These are phyloP conservation scores for Neonothopanus nambi DNA, from an alignment of 1,284 basidiomycete genomes.

Conservation along the genomic window DNA sequence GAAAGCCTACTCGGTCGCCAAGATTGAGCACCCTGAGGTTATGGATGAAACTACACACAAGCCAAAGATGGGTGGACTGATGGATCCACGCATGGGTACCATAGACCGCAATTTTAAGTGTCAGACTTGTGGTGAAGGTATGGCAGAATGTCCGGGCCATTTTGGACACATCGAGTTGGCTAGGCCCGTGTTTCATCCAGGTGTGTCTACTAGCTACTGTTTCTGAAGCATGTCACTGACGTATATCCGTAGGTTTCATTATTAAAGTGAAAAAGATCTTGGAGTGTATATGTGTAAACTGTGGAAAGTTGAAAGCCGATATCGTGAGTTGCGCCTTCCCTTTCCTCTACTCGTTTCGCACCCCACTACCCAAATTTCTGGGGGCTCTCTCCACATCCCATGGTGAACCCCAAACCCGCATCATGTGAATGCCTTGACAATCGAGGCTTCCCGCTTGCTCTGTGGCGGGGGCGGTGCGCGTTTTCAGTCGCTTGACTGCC, in stretches of 20 bases:
- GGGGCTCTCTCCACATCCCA: conserved; percentile 85
- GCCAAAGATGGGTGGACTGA: conserved; percentile 90
- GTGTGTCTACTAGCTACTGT: conserved; percentile 44
- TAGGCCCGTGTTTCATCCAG: conserved; percentile 95
- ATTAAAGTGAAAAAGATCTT: conserved; percentile 99
- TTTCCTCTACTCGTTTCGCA: conserved; percentile 85
- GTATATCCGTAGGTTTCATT: conserved; percentile 75
- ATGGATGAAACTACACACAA: conserved; percentile 93
- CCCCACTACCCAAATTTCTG: conserved; percentile 91
- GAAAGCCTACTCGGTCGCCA: conserved; percentile 98
- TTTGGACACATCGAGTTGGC: conserved; percentile 99
- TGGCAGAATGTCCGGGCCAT: conserved; percentile 97
- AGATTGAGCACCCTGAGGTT: conserved; percentile 97
- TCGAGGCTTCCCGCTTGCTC: conserved; percentile 77
- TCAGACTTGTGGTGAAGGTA: conserved; percentile 98
- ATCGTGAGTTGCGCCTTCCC: conserved; percentile 79
- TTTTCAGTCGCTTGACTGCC: conserved; percentile 90
- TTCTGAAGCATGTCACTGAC: conserved; percentile 7
- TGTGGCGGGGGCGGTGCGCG: conserved; percentile 67
- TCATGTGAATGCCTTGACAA: conserved; percentile 70
- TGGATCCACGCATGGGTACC: conserved; percentile 98
- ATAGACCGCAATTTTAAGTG: conserved; percentile 99
- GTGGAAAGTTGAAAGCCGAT: conserved; percentile 97
- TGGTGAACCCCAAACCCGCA: conserved; percentile 90
- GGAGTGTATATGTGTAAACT: conserved; percentile 98